phyloP scores from a whole-genome alignment of 140 eudicot species.

The Senecio squalidus region DNA sequence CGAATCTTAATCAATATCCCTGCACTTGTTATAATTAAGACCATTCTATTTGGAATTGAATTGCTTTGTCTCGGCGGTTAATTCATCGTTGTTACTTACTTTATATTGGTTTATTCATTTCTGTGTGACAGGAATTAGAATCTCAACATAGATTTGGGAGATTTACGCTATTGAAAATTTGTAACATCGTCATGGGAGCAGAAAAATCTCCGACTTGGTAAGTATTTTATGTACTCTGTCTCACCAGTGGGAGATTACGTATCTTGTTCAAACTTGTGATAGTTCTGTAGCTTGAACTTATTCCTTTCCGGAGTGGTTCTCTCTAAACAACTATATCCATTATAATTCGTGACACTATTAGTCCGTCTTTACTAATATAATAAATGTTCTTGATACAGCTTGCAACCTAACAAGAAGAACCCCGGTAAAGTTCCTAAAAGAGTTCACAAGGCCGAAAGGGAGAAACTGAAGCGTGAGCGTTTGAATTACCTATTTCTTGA shows the following conservation, averaged over 20 bases:
- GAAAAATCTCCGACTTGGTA: constrained; percentile 32
- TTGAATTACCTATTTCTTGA: constrained; percentile 71
- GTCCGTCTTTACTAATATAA: background rate
- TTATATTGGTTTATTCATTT: background rate
- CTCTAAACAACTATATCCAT: background rate
- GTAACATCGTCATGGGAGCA: constrained; percentile 26
- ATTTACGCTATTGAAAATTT: background rate
- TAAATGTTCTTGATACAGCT: constrained; percentile 34
- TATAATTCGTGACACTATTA: background rate
- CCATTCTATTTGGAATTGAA: too few relatives aligned
- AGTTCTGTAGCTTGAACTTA: background rate
- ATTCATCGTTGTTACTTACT: too few relatives aligned
- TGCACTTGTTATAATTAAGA: too few relatives aligned
- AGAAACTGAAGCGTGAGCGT: constrained; percentile 80
- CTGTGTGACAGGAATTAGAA: constrained; percentile 8
- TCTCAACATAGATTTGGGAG: constrained; percentile 11
- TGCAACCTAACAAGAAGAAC: constrained; percentile 47
- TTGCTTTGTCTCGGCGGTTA: too few relatives aligned
- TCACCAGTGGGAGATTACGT: too few relatives aligned
- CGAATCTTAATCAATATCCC: too few relatives aligned
- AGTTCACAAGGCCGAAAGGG: constrained; percentile 82
- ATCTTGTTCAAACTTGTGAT: too few relatives aligned
- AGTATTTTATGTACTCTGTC: constrained; percentile 12
- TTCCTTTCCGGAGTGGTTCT: background rate
- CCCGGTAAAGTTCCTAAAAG: constrained; percentile 59